These are phyloP conservation scores for Avicennia marina DNA, from an alignment of 257 asterid genomes.

Conservation along the genomic window DNA sequence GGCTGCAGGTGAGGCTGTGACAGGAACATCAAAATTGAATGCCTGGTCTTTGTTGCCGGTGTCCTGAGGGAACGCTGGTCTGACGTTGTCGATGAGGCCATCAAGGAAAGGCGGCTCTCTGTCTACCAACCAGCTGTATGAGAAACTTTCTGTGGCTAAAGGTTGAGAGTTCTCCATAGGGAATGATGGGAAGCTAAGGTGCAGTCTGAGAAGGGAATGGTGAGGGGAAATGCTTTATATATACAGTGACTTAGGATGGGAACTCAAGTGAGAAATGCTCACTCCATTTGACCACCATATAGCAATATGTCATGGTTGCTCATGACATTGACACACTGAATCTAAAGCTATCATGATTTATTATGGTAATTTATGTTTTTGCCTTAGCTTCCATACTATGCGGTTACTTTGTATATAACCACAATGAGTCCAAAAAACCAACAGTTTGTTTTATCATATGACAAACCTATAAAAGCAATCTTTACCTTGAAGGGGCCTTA, in stretches of 20 bases:
- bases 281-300: constrained; percentile 2
- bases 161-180: constrained; percentile 42
- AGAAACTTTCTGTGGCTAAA: constrained; percentile 54
- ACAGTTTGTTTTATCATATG: too few relatives aligned
- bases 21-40: constrained; percentile 36
- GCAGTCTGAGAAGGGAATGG: constrained; percentile 2
- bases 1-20: constrained; percentile 6
- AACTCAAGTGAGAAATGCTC: constrained; percentile 7
- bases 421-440: too few relatives aligned
- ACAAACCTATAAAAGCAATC: too few relatives aligned
- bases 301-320: constrained; percentile 22
- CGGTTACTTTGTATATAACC: too few relatives aligned
- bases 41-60: constrained; percentile 19
- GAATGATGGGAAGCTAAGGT: background rate
- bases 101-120: constrained; percentile 21
- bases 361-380: too few relatives aligned
- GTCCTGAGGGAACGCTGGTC: constrained; percentile 10
- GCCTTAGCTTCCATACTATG: too few relatives aligned
- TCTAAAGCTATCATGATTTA: too few relatives aligned
- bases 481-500: too few relatives aligned
- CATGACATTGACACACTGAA: too few relatives aligned
- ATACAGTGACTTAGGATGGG: constrained; percentile 1
- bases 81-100: constrained; percentile 10
- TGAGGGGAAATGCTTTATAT: constrained; percentile 11
- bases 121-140: constrained; percentile 44